Evolutionary conservation across 768 basidiomycete genomes (phyloP).

Genomic region (Kwoniella sp.): DNA sequence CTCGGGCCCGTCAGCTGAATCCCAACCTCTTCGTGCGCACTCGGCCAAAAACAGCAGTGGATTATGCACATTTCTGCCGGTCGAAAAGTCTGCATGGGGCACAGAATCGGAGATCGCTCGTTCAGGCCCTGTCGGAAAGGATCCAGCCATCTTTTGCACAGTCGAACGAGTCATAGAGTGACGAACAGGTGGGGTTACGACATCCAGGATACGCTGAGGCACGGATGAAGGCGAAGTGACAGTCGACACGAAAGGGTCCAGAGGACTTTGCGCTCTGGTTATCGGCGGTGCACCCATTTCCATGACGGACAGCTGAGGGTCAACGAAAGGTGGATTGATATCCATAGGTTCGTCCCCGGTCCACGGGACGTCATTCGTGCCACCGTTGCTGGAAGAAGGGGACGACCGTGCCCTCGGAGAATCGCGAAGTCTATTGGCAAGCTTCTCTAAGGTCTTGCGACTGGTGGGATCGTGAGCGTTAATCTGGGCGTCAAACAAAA

Average conservation of each 20-base stretch:
- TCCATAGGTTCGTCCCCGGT: neutral
- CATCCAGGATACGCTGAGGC: neutral
- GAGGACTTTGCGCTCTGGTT: constrained; percentile 5
- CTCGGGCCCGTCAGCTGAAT: constrained; percentile 6
- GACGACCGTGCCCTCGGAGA: neutral
- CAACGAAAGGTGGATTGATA: neutral
- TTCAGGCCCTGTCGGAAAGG: constrained; percentile 15
- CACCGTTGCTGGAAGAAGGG: neutral
- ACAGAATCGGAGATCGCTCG: constrained; percentile 2
- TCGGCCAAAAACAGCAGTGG: constrained; percentile 20
- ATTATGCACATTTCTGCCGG: constrained; percentile 14
- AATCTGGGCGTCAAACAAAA: neutral
- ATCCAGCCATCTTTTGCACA: constrained; percentile 6
- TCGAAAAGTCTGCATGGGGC: constrained; percentile 9
- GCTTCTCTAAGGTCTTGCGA: constrained; percentile 19
- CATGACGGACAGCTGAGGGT: neutral
- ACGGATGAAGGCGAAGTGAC: neutral
- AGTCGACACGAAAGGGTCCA: constrained; percentile 10
- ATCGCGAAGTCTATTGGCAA: neutral
- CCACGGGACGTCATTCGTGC: neutral
- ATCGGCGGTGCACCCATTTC: neutral
- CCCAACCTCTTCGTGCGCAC: constrained; percentile 19
- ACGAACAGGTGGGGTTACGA: neutral
- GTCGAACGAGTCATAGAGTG: constrained; percentile 9
- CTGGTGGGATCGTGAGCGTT: neutral